A percentile compares a stretch with the other conserved stretches of the same genome.
Conservation (phyloP, 768 basidiomycete species). For the Tylopilus vinaceipallidus region DNA sequence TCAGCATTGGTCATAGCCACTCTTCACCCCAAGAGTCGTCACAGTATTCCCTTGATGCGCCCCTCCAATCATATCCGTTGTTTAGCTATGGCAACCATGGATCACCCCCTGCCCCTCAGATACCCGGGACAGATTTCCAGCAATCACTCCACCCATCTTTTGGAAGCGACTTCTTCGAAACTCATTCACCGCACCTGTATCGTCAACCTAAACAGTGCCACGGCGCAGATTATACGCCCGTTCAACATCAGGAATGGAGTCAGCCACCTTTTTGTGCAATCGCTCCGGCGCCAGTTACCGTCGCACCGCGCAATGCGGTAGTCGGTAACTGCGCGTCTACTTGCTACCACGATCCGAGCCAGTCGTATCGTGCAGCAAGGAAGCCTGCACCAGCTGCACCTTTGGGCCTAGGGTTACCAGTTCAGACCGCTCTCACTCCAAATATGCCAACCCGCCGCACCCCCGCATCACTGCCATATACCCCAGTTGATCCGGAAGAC, state of each 20-base stretch:
- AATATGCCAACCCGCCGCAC: neutral
- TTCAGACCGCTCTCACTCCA: neutral
- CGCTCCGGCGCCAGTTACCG: neutral
- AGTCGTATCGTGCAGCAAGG: neutral
- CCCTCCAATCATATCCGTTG: constrained; percentile 7
- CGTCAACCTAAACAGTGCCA: constrained; percentile 13
- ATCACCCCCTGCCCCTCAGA: neutral
- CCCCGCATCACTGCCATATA: neutral
- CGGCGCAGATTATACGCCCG: constrained; percentile 10
- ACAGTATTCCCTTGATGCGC: too few relatives aligned
- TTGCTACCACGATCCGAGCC: neutral
- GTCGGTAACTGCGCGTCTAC: neutral
- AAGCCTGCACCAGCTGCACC: neutral
- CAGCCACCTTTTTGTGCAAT: neutral
- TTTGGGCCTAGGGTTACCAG: constrained; percentile 1
- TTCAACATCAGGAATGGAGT: constrained; percentile 5
- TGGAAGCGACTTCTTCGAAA: constrained; percentile 5
- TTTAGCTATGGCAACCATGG: neutral
- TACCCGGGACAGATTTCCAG: neutral
- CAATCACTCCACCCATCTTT: constrained; percentile 6
- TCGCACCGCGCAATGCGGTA: neutral
- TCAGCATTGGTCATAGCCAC: constrained; percentile 15
- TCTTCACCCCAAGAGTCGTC: too few relatives aligned
- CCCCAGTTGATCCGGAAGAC: constrained; percentile 16
- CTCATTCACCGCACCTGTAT: constrained; percentile 14